Percentiles rank a stretch among this genome's conserved stretches.
phyloP scores from a whole-genome alignment of 2,329 filamentous ascomycete genomes.

The Chaetoscypha palmicola region DNA sequence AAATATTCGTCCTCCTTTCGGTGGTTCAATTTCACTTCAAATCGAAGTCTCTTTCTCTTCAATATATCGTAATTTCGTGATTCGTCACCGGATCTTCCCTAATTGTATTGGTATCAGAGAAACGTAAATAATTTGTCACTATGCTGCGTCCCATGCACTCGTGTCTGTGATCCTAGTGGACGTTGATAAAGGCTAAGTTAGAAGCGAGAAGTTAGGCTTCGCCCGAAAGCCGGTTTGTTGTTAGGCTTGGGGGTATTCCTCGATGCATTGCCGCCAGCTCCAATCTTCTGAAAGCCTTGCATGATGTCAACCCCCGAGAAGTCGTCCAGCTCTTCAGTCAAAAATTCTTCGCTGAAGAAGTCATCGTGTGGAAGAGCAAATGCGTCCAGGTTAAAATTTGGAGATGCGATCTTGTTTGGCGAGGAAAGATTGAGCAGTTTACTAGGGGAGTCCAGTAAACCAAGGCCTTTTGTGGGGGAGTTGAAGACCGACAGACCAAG shows the following conservation, averaged over 20 bases:
- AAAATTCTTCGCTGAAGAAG: constrained; percentile 47
- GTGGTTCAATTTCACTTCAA: neutral
- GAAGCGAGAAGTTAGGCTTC: constrained; percentile 30
- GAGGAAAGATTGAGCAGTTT: constrained; percentile 37
- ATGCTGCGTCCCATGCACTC: neutral
- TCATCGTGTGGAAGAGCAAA: constrained; percentile 40
- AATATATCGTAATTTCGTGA: constrained; percentile 17
- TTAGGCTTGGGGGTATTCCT: constrained; percentile 20
- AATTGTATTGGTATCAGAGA: constrained; percentile 7
- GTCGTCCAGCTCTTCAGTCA: constrained; percentile 53
- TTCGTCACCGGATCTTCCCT: constrained; percentile 1
- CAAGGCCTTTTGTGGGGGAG: constrained; percentile 52
- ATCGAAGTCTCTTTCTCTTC: neutral
- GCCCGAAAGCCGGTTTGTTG: constrained; percentile 23
- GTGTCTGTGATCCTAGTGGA: neutral
- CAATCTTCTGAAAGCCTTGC: constrained; percentile 71
- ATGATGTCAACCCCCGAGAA: constrained; percentile 61
- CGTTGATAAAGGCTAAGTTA: constrained; percentile 15
- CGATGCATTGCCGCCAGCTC: constrained; percentile 38
- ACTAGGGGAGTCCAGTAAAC: constrained; percentile 46
- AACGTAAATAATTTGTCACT: constrained; percentile 8
- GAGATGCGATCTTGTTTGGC: constrained; percentile 20
- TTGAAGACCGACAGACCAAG: constrained; percentile 35
- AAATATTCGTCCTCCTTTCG: neutral
- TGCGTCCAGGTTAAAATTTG: constrained; percentile 15